Evolutionary conservation across 306 rosid genomes (phyloP), one percentile per base, ranked within the genome.

Genomic region (Prunus armeniaca): DNA sequence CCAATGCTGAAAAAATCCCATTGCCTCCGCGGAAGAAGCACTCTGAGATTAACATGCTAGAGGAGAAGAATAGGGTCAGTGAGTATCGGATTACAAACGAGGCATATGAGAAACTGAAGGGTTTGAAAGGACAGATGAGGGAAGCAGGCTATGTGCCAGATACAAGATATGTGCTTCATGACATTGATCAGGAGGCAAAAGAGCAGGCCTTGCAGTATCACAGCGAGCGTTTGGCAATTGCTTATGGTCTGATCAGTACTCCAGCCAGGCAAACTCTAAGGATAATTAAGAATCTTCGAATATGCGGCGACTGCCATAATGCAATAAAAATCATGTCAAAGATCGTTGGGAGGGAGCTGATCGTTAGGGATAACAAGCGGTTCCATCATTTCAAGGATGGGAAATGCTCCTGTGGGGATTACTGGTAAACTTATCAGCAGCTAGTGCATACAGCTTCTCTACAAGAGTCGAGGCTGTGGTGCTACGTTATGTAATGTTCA

Each of bases 131-230:
- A 43, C 98, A 90, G 80, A 73, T 92, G 89, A 89, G 89, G 87
- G 97, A 86, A 82, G 96, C 97, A 5, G 97, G 98, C 12, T 91
- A 90, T 80, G 98, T 94, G 67, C 98, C 97, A 1, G 98, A 94
- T 76, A 91, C 98, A 71, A 87, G 97, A 79, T 94, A 89, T 27
- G 97, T 89, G 58, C 93, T 94, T 34, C 98, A 91, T 58, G 98
- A 92, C 88, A 94, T 94, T 55, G 96, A 90, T 66, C 89, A 94
- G 79, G 97, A 90, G 72, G 97, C 93, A 38, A 94, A 94, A 75
- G 93, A 90, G 86, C 92, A 88, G 85, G 98, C 98, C 8, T 84
- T 92, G 88, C 96, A 86, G 61, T 92, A 94, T 80, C 98, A 92
- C 22, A 94, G 97, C 2, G 97, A 94, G 79, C 93, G 96, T 27